Conservation (phyloP, 352 stramenopile genomes). For the Phytophthora pseudosyringae region DNA sequence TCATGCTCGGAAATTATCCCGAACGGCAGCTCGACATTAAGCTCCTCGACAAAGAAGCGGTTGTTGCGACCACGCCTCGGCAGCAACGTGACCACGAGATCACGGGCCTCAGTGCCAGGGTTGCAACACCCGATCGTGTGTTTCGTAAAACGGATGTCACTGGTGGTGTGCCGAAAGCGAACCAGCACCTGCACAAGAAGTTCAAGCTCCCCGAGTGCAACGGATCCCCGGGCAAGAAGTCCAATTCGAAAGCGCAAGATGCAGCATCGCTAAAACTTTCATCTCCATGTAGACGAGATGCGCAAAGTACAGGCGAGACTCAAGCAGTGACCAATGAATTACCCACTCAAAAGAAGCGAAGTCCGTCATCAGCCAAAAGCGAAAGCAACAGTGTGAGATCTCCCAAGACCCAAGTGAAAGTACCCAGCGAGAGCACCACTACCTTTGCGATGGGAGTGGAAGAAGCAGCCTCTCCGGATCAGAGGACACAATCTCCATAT, state of each 20-base stretch:
- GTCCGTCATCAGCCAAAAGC: conserved; percentile 21
- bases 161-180: conserved; percentile 41
- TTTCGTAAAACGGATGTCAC: conserved; percentile 48
- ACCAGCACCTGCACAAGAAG: conserved; percentile 47
- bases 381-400: conserved; percentile 2
- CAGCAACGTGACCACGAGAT: conserved; percentile 27
- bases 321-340: not conserved
- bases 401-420: not conserved
- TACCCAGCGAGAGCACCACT: not conserved
- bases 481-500: conserved; percentile 12
- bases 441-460: not conserved
- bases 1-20: conserved; percentile 56
- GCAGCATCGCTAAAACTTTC: conserved; percentile 21
- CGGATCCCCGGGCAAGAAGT: conserved; percentile 37
- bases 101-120: conserved; percentile 33
- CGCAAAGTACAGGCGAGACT: not conserved
- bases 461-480: conserved; percentile 2
- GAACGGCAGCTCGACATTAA: conserved; percentile 32
- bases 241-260: conserved; percentile 12
- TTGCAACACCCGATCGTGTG: conserved; percentile 42
- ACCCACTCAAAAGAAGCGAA: conserved; percentile 10
- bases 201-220: conserved; percentile 52
- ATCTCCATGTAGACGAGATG: not conserved
- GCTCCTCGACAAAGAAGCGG: conserved; percentile 39
- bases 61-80: conserved; percentile 7